Base-by-base conservation (phyloP, 176 grass and related monocot genomes). In the Bothriochloa decipiens region DNA sequence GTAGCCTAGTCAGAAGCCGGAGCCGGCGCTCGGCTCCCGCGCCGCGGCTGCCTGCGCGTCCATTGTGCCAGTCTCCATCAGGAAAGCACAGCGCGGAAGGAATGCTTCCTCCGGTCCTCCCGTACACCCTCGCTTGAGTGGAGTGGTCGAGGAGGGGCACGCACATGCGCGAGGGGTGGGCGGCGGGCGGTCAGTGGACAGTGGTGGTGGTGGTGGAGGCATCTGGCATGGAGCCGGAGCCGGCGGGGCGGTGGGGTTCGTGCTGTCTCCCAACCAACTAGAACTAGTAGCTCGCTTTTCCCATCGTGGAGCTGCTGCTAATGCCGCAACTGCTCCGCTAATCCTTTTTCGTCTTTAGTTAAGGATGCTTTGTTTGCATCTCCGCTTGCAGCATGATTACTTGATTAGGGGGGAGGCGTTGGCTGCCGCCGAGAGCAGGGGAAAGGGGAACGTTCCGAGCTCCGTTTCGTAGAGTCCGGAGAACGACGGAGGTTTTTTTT, bases 291-390 rank as follows among this genome's bases (percentile, higher is more conserved):
- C 22, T 32, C 41, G 60, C 37, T 72, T 78, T 78, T 39, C 3
- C 3, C 3, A 0, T 70, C 46, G 88, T 86, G 79, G 74, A 84
- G 83, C 53, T 73, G 40, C 37, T 70, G 62, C 61, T 63, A 32
- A 74, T 73, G 78, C 65, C 18, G 78, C 74, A 82, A 52, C 87
- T 84, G n/a, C 25, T 37, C 53, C 18, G 71, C 71, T 74, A n/a
- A n/a, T 27, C 20, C 11, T 72, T 73, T 73, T 42, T 82, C 83
- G 83, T 86, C 83, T 72, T 82, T 82, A 86, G 41, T 50, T 86
- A 14, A 11, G 9, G 27, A 6, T 23, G 6, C 43, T 27, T 57
- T 86, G 88, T 86, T 79, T 28, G 65, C 70, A 35, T 69, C 73
- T 65, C 9, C 52, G 83, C 55, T 35, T 65, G 65, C 87, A 81